Evolutionary conservation across 75 land plant genomes (phyloP), one percentile per base, ranked within the genome.

Genomic region (Cupressus sempervirens): DNA sequence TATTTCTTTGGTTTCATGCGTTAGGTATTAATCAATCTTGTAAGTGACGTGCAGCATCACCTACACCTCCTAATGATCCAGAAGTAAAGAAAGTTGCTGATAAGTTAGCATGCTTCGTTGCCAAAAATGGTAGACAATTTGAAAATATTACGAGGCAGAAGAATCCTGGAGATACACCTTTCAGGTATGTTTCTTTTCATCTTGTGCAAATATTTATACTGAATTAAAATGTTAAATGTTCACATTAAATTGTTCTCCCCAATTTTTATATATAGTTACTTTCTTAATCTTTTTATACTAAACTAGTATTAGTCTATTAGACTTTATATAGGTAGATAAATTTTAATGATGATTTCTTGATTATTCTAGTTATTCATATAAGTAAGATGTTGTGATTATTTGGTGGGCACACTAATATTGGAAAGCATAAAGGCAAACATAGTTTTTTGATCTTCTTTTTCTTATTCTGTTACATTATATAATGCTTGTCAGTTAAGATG

Each of bases 51-150:
- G 99, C 95, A 91, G 97, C 93, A 91, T 83, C 41, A 83, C 94
- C 92, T 36, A 80, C 93, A 83, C 87, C 94, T 1, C 99, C 99
- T 65, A 89, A 86, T 82, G 99, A 98, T 91, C 89, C 88, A 58
- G 91, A 93, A 74, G 97, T 98, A 88, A 96, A 93, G 94, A 96
- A 96, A 81, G 99, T 92, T 87, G 99, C 97, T 6, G 99, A 98
- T 87, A 98, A 92, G 86, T 87, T 98, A 82, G 99, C 99, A 86
- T 92, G 85, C 91, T 96, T 98, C 91, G 99, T 98, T 62, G 99
- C 99, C 26, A 98, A 96, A 90, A 90, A 94, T 93, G 99, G 99
- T 75, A 91, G 99, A 88, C 95, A 96, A 81, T 92, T 96, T 89
- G 99, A 98, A 89, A 72, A 98, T 87, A 75, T 96, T 32, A 98